Base-by-base conservation (phyloP, 352 stramenopile species). In the Phytophthora sansomeana region DNA sequence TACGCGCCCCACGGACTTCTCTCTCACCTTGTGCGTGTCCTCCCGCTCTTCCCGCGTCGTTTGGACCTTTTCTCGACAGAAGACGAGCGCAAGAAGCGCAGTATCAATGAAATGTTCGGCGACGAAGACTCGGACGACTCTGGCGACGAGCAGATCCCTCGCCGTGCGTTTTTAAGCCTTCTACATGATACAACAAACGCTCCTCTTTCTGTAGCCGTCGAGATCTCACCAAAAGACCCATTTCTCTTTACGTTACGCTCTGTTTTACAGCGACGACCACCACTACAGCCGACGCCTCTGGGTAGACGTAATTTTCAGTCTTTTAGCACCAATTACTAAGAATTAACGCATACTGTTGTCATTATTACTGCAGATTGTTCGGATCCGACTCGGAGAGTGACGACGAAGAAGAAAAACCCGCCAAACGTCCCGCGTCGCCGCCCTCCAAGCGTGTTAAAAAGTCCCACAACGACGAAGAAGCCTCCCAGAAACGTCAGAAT, bases 91-190 rank as follows among this genome's bases (percentile, higher is more conserved):
- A 93, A 92, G 77, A 95, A 93, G 76, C 79, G 81, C 70, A 91
- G 81, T 58, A 92, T 95, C 68, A 93, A 92, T 60, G 87, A 95
- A 62, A 95, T 95, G 87, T 95, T 95, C 64, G 87, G 87, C 35
- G 87, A 92, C 50, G 85, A 94, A 58, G 82, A 91, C 66, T 91
- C 82, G 70, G 85, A 93, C 65, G 85, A 84, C 35, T 82, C 86
- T 48, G 80, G 82, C 41, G 79, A 91, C 57, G 70, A 89, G 17
- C 58, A 83, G 21, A 79, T 93, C 26, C 75, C 79, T 46, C 75
- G 64, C 24, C 71, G 82, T 91, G 63, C 64, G 54, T 74, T 7
- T 24, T 44, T 24, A 3, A 3, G 7, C 26, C 8, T n/a, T 29
- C 6, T 4, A 51, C 9, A 26, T 14, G 32, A 35, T 42, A 24